Evolutionary conservation across 2,329 filamentous ascomycete genomes (phyloP).

Genomic region (Beauveria rudraprayagi): DNA sequence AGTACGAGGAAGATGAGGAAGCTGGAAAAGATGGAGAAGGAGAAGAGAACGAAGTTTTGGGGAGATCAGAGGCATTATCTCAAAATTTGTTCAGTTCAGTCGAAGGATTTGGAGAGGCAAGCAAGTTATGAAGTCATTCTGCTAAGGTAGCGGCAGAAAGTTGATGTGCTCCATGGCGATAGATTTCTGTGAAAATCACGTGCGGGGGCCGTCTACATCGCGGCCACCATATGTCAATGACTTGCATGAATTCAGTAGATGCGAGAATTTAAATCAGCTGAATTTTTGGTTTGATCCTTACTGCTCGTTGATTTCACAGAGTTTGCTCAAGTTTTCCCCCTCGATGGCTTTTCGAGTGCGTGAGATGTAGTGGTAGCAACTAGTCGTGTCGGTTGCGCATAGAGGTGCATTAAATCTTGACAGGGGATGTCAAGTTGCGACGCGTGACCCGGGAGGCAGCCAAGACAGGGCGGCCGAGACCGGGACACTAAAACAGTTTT

Average conservation of each 20-base stretch:
- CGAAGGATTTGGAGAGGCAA: background rate
- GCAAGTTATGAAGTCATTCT: background rate
- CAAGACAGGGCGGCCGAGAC: background rate
- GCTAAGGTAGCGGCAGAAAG: background rate
- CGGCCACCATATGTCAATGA: background rate
- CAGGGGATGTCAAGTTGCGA: too few relatives aligned
- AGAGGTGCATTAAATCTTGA: too few relatives aligned
- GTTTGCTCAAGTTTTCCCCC: too few relatives aligned
- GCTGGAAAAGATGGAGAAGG: background rate
- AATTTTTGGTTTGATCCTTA: background rate
- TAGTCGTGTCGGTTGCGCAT: too few relatives aligned
- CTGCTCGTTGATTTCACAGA: background rate
- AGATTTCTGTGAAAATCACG: background rate
- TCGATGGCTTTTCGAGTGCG: too few relatives aligned
- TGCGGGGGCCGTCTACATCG: background rate
- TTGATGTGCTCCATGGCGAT: background rate
- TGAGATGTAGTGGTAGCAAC: too few relatives aligned
- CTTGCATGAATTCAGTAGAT: background rate
- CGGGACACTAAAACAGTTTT: background rate
- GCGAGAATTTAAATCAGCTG: background rate
- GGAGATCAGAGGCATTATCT: background rate
- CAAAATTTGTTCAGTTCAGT: background rate
- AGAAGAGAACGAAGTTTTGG: background rate
- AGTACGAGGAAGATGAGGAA: background rate
- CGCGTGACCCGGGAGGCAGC: background rate